Evolutionary conservation across 139 green algal genomes (phyloP).

Genomic region (Micractinium sp.): DNA sequence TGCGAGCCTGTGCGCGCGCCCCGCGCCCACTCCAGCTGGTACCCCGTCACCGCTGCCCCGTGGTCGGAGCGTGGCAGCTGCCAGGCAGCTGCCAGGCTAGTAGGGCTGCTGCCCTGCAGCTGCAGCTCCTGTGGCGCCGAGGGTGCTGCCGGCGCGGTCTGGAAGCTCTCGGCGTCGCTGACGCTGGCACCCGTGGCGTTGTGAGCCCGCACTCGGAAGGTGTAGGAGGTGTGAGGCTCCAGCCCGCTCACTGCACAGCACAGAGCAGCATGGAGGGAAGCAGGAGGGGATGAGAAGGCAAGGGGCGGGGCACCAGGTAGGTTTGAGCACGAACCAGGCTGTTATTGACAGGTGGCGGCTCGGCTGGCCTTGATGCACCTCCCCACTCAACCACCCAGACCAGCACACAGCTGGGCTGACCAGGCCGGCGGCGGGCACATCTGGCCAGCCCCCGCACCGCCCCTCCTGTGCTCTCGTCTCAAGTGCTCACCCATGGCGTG

Average conservation of each 20-base stretch:
- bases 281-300: background rate
- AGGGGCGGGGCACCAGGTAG: no score
- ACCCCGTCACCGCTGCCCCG: slow-evolving; percentile 54
- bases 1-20: background rate
- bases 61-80: slow-evolving; percentile 48
- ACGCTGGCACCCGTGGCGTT: slow-evolving; percentile 59
- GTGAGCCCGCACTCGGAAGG: slow-evolving; percentile 54
- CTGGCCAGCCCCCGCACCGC: background rate
- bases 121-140: slow-evolving; percentile 10
- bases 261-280: background rate
- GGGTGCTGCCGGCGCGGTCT: slow-evolving; percentile 42
- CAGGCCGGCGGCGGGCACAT: background rate
- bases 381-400: no score
- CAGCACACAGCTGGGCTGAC: no score
- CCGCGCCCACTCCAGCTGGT: slow-evolving; percentile 57
- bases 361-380: no score
- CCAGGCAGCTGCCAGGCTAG: slow-evolving; percentile 47
- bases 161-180: slow-evolving; percentile 15
- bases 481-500: background rate
- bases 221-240: slow-evolving; percentile 59
- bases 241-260: slow-evolving; percentile 48
- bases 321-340: no score
- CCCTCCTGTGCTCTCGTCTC: background rate
- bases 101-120: slow-evolving; percentile 15
- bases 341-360: no score